Evolutionary conservation across 2,329 filamentous ascomycete species (phyloP).

Genomic region (Nemania bipapillata): DNA sequence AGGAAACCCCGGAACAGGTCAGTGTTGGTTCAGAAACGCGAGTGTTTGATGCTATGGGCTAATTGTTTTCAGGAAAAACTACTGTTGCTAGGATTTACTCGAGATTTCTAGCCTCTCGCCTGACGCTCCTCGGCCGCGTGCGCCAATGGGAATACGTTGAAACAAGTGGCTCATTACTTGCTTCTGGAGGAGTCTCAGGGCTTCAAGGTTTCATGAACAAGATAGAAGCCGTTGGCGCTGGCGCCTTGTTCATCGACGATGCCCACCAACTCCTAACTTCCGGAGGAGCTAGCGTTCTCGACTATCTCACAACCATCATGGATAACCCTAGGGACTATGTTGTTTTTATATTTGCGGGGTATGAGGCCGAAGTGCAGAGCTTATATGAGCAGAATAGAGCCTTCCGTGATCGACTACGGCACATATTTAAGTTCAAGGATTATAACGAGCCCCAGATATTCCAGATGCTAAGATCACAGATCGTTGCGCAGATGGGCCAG

Average conservation of each 20-base stretch:
- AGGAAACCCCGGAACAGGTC: slow-evolving; percentile 9
- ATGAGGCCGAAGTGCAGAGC: slow-evolving; percentile 16
- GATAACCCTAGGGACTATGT: neutral
- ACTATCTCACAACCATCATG: slow-evolving; percentile 11
- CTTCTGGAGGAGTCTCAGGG: slow-evolving; percentile 67
- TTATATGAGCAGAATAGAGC: slow-evolving; percentile 17
- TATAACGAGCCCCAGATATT: slow-evolving; percentile 19
- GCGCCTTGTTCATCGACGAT: slow-evolving; percentile 80
- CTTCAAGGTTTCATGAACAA: slow-evolving; percentile 66
- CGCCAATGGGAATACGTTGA: slow-evolving; percentile 67
- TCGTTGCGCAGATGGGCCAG: neutral
- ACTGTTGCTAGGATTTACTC: slow-evolving; percentile 72
- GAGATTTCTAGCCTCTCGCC: slow-evolving; percentile 68
- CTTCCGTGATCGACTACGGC: slow-evolving; percentile 1
- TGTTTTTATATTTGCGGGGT: slow-evolving; percentile 25
- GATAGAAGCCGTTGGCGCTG: slow-evolving; percentile 68
- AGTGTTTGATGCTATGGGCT: slow-evolving; percentile 66
- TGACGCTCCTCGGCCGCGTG: slow-evolving; percentile 57
- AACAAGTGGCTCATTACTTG: slow-evolving; percentile 72
- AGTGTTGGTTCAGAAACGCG: slow-evolving; percentile 62
- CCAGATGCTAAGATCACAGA: neutral
- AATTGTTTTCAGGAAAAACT: slow-evolving; percentile 67
- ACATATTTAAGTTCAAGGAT: slow-evolving; percentile 16
- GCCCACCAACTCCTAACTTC: slow-evolving; percentile 75
- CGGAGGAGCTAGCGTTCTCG: slow-evolving; percentile 69